Percentiles rank a stretch among this genome's conserved stretches.
phyloP scores from a whole-genome alignment of 257 asterid species.

The Solanum chiquidenum region DNA sequence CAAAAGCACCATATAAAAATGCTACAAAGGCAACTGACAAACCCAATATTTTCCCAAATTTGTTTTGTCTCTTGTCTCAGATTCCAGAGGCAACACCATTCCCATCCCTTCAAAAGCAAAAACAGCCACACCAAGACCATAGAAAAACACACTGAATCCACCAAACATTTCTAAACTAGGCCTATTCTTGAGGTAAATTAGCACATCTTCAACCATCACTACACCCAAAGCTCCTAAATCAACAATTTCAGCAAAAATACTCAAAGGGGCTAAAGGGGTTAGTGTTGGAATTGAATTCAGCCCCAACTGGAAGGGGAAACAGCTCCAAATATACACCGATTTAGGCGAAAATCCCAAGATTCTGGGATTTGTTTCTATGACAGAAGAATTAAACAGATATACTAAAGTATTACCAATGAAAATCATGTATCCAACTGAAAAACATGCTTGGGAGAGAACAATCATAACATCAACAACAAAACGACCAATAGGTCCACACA shows the following conservation, averaged over 20 bases:
- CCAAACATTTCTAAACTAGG: constrained; percentile 10
- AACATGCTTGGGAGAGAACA: constrained; percentile 9
- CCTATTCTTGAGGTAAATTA: neutral
- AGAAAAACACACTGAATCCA: constrained; percentile 1
- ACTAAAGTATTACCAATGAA: constrained; percentile 10
- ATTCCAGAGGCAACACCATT: constrained; percentile 14
- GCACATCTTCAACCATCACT: constrained; percentile 13
- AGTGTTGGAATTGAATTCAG: constrained; percentile 10
- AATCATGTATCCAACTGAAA: constrained; percentile 7
- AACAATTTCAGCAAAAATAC: constrained; percentile 14
- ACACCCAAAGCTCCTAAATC: constrained; percentile 15
- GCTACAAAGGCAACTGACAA: constrained; percentile 6
- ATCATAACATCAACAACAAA: constrained; percentile 14
- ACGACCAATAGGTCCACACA: constrained; percentile 8
- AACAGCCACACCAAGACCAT: constrained; percentile 11
- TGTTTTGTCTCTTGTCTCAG: constrained; percentile 11
- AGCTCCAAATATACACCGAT: constrained; percentile 3
- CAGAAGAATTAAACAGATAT: constrained; percentile 5
- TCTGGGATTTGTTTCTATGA: neutral
- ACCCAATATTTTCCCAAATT: constrained; percentile 9
- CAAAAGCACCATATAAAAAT: constrained; percentile 1
- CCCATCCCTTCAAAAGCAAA: constrained; percentile 16
- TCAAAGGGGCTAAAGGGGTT: constrained; percentile 16
- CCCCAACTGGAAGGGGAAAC: constrained; percentile 14
- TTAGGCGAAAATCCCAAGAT: constrained; percentile 10